These are phyloP conservation scores for Ramaria rubella DNA, from an alignment of 768 basidiomycete species.

Conservation along the genomic window DNA sequence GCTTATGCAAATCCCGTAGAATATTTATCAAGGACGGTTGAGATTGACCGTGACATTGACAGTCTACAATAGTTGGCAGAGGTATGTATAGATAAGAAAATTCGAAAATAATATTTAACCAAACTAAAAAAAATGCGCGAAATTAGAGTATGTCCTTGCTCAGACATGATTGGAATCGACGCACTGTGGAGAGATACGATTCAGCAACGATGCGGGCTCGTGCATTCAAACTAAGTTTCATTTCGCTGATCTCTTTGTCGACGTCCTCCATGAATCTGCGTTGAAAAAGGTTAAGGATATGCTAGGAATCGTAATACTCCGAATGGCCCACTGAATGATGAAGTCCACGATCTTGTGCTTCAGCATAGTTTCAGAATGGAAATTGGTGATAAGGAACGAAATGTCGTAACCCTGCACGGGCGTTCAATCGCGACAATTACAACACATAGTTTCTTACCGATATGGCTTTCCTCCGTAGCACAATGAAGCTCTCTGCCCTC, in stretches of 20 bases:
- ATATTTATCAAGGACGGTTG: too few species aligned
- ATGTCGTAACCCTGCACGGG: constrained; percentile 86
- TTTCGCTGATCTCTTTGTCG: constrained; percentile 98
- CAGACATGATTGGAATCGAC: constrained; percentile 28
- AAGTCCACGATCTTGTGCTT: constrained; percentile 99
- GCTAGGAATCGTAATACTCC: constrained; percentile 13
- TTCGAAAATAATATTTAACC: too few species aligned
- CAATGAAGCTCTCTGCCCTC: constrained; percentile 94
- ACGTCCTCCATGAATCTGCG: constrained; percentile 97
- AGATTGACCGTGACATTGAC: neutral
- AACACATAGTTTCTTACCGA: constrained; percentile 40
- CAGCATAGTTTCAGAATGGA: constrained; percentile 95
- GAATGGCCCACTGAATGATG: constrained; percentile 78
- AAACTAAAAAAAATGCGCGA: constrained; percentile 9
- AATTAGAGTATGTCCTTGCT: neutral
- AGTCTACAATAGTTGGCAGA: neutral
- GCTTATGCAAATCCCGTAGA: too few species aligned
- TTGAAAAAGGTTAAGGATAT: neutral
- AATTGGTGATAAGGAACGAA: constrained; percentile 95
- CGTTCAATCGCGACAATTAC: neutral
- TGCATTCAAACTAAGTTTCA: constrained; percentile 95
- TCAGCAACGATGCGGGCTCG: constrained; percentile 96
- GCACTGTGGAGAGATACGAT: constrained; percentile 86
- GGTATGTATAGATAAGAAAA: neutral
- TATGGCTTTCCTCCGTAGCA: constrained; percentile 91